Evolutionary conservation across 2,329 filamentous ascomycete genomes (phyloP).

Genomic region (Anisogramma anomala): DNA sequence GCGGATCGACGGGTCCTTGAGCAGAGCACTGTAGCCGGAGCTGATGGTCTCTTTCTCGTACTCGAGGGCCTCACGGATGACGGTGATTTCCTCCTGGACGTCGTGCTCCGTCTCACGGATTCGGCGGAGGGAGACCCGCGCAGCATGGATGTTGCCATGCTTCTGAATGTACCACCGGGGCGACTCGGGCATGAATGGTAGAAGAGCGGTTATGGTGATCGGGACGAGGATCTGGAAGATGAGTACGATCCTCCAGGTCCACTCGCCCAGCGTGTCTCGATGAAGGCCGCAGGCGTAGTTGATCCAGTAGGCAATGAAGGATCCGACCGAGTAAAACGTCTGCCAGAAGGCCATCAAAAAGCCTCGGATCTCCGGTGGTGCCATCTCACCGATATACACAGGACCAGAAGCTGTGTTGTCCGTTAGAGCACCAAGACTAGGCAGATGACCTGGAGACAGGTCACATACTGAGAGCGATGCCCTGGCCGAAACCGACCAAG

Average conservation of each 20-base stretch:
- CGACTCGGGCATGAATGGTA: slow-evolving; percentile 57
- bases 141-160: slow-evolving; percentile 47
- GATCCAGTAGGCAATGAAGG: slow-evolving; percentile 55
- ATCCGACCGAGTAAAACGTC: slow-evolving; percentile 54
- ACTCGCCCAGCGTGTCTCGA: slow-evolving; percentile 46
- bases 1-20: slow-evolving; percentile 57
- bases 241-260: slow-evolving; percentile 64
- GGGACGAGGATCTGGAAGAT: slow-evolving; percentile 64
- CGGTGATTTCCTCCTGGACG: slow-evolving; percentile 53
- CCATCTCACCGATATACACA: slow-evolving; percentile 60
- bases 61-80: slow-evolving; percentile 56
- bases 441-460: not conserved
- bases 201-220: slow-evolving; percentile 44
- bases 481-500: slow-evolving; percentile 59
- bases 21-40: slow-evolving; percentile 50
- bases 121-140: slow-evolving; percentile 42
- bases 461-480: slow-evolving; percentile 39
- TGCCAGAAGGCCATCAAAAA: slow-evolving; percentile 62
- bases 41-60: slow-evolving; percentile 61
- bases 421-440: slow-evolving; percentile 21
- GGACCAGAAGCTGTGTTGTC: slow-evolving; percentile 41
- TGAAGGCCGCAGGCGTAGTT: slow-evolving; percentile 51
- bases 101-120: slow-evolving; percentile 55
- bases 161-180: slow-evolving; percentile 58
- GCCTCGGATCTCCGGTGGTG: slow-evolving; percentile 52